Percentiles rank a stretch among this genome's conserved stretches.
Conservation (phyloP, 768 basidiomycete species). For the Termitomyces bulborhizus region DNA sequence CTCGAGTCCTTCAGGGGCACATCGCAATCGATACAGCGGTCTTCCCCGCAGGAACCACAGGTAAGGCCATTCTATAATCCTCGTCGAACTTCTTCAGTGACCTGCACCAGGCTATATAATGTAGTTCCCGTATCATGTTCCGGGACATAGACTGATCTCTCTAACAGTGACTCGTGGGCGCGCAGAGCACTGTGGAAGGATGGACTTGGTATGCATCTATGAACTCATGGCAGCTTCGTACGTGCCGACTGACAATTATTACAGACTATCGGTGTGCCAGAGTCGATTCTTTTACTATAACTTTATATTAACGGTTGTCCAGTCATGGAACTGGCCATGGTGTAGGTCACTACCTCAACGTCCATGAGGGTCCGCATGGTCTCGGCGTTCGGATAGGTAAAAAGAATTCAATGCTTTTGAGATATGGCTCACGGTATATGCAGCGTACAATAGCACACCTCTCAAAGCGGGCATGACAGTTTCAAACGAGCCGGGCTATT, state of each 20-base stretch:
- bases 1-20: conserved; percentile 87
- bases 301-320: conserved; percentile 1
- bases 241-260: not conserved
- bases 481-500: conserved; percentile 93
- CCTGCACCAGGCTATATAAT: conserved; percentile 42
- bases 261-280: conserved; percentile 50
- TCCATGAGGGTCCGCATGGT: conserved; percentile 82
- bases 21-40: conserved; percentile 83
- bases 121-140: conserved; percentile 22
- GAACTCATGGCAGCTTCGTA: not conserved
- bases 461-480: conserved; percentile 86
- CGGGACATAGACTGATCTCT: not conserved
- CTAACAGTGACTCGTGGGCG: conserved; percentile 70
- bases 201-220: conserved; percentile 57
- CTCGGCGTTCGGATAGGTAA: conserved; percentile 52
- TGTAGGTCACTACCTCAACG: conserved; percentile 90
- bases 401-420: not conserved
- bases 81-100: not conserved
- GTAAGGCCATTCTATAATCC: conserved; percentile 25
- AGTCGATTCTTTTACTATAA: not conserved
- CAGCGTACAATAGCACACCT: conserved; percentile 62
- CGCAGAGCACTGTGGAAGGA: conserved; percentile 79
- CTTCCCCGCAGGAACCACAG: conserved; percentile 78
- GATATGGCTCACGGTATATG: not conserved
- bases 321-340: conserved; percentile 95